These are phyloP conservation scores for Aspergillus intermedius DNA, from an alignment of 2,329 filamentous ascomycete species.

Conservation along the genomic window DNA sequence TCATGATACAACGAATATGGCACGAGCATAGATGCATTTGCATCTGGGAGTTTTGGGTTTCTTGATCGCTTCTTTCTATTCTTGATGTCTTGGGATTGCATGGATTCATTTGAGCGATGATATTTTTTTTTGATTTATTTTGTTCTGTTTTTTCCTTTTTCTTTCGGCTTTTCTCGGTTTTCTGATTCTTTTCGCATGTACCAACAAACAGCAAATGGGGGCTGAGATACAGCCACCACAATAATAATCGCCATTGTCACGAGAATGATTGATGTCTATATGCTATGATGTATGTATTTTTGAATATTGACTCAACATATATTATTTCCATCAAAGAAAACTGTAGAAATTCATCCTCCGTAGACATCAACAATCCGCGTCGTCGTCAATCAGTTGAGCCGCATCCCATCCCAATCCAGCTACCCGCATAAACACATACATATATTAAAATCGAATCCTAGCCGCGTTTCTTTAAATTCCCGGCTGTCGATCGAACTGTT, in stretches of 20 bases:
- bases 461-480: neutral
- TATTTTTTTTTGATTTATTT: neutral
- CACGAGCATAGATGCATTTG: conserved; percentile 4
- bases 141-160: neutral
- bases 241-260: too few relatives aligned
- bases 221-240: too few relatives aligned
- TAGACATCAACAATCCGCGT: neutral
- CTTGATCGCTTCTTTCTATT: conserved; percentile 7
- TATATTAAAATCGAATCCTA: too few relatives aligned
- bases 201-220: too few relatives aligned
- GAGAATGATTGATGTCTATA: too few relatives aligned
- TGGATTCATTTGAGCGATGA: neutral
- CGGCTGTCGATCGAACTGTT: neutral
- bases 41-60: conserved; percentile 8
- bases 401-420: neutral
- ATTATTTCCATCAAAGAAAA: neutral
- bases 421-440: neutral
- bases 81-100: neutral
- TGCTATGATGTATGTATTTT: neutral
- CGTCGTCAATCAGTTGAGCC: neutral
- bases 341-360: too few relatives aligned
- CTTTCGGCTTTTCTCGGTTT: neutral
- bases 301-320: neutral
- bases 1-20: conserved; percentile 3
- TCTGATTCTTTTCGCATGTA: neutral